Evolutionary conservation across 1,284 basidiomycete species (phyloP).

Genomic region (Cryptococcus floricola): DNA sequence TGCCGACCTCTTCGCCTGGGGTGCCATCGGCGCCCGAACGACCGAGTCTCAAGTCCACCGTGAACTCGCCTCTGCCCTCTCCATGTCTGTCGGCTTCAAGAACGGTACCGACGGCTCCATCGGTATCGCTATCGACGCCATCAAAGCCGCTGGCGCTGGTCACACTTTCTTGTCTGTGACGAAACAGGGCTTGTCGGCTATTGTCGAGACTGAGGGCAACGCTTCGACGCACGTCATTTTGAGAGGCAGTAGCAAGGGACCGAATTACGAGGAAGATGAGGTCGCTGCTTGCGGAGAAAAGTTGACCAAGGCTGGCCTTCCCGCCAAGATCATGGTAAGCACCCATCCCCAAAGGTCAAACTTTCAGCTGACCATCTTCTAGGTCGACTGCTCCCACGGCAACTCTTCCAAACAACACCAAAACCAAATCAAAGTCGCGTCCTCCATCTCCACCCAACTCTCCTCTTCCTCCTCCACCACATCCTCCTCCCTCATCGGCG

Average conservation of each 20-base stretch:
- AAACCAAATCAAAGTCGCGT: conserved; percentile 56
- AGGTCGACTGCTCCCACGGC: conserved; percentile 89
- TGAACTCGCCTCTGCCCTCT: conserved; percentile 82
- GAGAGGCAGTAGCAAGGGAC: conserved; percentile 77
- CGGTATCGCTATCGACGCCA: conserved; percentile 84
- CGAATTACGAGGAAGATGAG: conserved; percentile 75
- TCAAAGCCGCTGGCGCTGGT: conserved; percentile 75
- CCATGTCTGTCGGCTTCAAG: conserved; percentile 80
- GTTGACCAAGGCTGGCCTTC: conserved; percentile 72
- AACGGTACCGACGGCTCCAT: conserved; percentile 62
- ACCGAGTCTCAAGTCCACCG: conserved; percentile 97
- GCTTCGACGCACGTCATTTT: conserved; percentile 66
- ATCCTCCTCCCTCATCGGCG: conserved; percentile 77
- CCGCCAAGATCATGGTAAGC: conserved; percentile 75
- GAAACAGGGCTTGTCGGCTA: conserved; percentile 85
- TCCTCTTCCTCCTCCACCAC: conserved; percentile 58
- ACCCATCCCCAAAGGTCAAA: not conserved
- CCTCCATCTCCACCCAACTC: conserved; percentile 46
- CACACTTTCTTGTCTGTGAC: conserved; percentile 92
- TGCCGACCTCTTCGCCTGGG: conserved; percentile 81
- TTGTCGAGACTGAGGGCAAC: conserved; percentile 73
- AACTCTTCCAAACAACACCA: conserved; percentile 60
- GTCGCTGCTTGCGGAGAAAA: conserved; percentile 74
- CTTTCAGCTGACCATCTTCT: not conserved
- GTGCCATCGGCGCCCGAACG: conserved; percentile 92